A percentile compares a stretch with the other conserved stretches of the same genome.
These are phyloP conservation scores for Colletotrichum cereale DNA, from an alignment of 2,329 filamentous ascomycete genomes.

Conservation along the genomic window DNA sequence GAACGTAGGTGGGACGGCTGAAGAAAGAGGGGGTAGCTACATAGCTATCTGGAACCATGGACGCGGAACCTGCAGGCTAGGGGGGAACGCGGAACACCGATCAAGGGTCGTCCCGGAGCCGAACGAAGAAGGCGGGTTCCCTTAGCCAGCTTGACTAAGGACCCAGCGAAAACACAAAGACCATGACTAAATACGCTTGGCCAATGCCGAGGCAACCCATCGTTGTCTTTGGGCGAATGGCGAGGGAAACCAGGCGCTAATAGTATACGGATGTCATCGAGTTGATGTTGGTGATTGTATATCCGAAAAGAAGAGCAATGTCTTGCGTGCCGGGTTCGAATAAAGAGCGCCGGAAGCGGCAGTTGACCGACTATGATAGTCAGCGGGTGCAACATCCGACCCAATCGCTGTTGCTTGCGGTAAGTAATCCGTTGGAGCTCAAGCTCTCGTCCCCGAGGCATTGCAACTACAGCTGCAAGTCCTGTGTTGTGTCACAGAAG, in stretches of 20 bases:
- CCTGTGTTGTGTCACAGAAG: neutral
- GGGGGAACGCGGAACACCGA: neutral
- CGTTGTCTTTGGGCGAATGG: neutral
- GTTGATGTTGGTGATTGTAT: neutral
- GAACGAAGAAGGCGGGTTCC: constrained; percentile 5
- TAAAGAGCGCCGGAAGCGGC: constrained; percentile 14
- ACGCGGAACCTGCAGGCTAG: constrained; percentile 21
- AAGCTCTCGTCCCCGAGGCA: neutral
- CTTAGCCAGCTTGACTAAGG: neutral
- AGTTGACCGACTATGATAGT: constrained; percentile 6
- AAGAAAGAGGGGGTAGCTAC: constrained; percentile 32
- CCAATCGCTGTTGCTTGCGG: constrained; percentile 15
- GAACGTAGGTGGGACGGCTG: constrained; percentile 3
- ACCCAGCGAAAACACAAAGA: neutral
- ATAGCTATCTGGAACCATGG: constrained; percentile 1
- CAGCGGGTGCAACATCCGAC: constrained; percentile 27
- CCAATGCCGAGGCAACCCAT: constrained; percentile 2
- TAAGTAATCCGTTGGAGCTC: neutral
- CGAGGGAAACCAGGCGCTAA: neutral
- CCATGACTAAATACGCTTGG: neutral
- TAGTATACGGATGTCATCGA: neutral
- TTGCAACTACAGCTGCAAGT: neutral
- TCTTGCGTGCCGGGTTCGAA: neutral
- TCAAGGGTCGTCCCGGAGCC: constrained; percentile 12
- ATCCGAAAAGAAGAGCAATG: neutral